Evolutionary conservation across 2,329 filamentous ascomycete species (phyloP).

Genomic region (Colletotrichum musicola): DNA sequence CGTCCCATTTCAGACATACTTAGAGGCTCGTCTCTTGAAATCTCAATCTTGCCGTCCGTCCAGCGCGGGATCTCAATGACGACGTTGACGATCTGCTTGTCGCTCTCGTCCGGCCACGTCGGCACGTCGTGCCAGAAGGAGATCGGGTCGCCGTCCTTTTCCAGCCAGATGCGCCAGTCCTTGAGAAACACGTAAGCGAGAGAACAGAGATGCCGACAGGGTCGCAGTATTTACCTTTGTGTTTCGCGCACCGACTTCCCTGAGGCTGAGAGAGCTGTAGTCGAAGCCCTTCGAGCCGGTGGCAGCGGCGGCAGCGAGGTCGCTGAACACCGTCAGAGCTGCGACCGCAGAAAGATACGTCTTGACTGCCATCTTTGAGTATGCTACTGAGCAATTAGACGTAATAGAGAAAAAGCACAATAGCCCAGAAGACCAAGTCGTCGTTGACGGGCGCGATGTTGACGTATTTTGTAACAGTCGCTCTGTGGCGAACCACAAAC

Average conservation of each 20-base stretch:
- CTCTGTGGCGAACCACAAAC: slow-evolving; percentile 12
- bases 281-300: slow-evolving; percentile 1
- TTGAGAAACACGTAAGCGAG: slow-evolving; percentile 25
- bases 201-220: no score
- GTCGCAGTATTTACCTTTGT: slow-evolving; percentile 45
- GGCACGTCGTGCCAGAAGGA: slow-evolving; percentile 59
- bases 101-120: slow-evolving; percentile 50
- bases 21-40: slow-evolving; percentile 53
- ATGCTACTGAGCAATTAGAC: no score
- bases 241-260: slow-evolving; percentile 54
- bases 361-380: not conserved
- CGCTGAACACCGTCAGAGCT: not conserved
- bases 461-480: slow-evolving; percentile 17
- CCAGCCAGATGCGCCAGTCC: slow-evolving; percentile 57
- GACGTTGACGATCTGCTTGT: slow-evolving; percentile 52
- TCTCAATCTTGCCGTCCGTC: slow-evolving; percentile 56
- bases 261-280: slow-evolving; percentile 15
- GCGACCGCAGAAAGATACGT: not conserved
- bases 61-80: slow-evolving; percentile 58
- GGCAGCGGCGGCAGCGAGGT: not conserved
- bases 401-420: no score
- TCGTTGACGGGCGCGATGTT: not conserved
- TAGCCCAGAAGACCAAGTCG: not conserved
- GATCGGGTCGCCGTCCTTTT: slow-evolving; percentile 53
- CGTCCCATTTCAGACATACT: slow-evolving; percentile 43